Evolutionary conservation across 768 basidiomycete genomes (phyloP).

Genomic region (Lactarius hengduanensis): DNA sequence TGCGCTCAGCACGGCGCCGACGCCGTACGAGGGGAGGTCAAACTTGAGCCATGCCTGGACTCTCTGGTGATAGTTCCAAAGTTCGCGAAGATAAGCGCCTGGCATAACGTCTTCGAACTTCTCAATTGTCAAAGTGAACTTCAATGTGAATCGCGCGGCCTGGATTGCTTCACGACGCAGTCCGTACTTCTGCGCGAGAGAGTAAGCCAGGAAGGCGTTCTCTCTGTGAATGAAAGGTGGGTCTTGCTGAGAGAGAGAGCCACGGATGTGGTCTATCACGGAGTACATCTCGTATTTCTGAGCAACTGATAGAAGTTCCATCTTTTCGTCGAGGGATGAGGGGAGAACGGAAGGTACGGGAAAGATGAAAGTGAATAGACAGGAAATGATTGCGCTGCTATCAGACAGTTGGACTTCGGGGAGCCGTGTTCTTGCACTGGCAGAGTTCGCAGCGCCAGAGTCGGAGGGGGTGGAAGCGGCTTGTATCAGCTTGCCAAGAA

Average conservation of each 20-base stretch:
- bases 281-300: conserved; percentile 11
- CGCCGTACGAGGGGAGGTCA: neutral
- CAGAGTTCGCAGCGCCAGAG: neutral
- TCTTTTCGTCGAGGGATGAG: neutral
- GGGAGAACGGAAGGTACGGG: conserved; percentile 3
- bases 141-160: neutral
- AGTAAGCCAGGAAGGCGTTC: too few relatives aligned
- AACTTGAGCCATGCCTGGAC: neutral
- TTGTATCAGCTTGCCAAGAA: conserved; percentile 34
- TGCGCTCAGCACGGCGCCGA: neutral
- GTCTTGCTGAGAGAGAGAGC: neutral
- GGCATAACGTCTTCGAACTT: neutral
- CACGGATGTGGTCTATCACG: neutral
- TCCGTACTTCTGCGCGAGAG: neutral
- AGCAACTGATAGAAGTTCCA: conserved; percentile 12
- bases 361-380: conserved; percentile 10
- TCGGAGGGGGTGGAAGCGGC: neutral
- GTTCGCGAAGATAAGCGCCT: conserved; percentile 4
- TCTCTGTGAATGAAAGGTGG: neutral
- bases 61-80: conserved; percentile 11
- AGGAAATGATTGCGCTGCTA: neutral
- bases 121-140: neutral
- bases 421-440: neutral
- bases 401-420: neutral
- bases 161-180: too few relatives aligned